Evolutionary conservation across 139 green algal genomes (phyloP), one percentile per base, ranked within the genome.

Genomic region (Astrephomene gubernaculifera): DNA sequence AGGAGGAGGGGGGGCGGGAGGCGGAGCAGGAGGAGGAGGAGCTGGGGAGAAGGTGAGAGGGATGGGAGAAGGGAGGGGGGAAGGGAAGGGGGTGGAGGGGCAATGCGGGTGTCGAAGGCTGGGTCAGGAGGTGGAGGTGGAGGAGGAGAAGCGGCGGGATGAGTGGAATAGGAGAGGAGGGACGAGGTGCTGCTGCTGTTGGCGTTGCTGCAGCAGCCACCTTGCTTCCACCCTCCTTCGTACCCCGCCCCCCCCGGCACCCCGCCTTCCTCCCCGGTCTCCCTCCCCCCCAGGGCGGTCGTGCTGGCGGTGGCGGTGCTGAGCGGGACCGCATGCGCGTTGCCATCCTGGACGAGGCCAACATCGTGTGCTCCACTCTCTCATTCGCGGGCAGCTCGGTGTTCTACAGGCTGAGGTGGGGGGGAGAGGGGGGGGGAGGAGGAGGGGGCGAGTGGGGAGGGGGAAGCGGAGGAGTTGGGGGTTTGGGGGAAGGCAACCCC

Each of bases 341-440:
- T 65, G 78, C 85, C 38, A 91, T 98, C 35, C 87, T 98, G 60
- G 91, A 96, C 57, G 95, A 98, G 73, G 93, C 94, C 39, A 87
- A 91, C 89, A 94, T 98, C 45, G 94, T 98, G 61, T 95, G 89
- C 91, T 92, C 82, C 87, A 98, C 95, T 10, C 94, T 98, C 9
- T 94, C 90, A 41, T 97, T 98, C 86, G 89, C 91, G 9, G 75
- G 75, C 21, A 83, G 75, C 75, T 61, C 57, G 9, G 75, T 83
- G 57, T 83, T 83, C 54, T 83, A 33, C 75, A n/a, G 75, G 29
- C 75, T 83, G 17, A 81, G 49, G 73, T 81, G 33, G 4, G 68
- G 17, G 10, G 36, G 35, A 10, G 12, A 8, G 21, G 36, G 65
- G 12, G 36, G 36, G 36, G 4, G 35, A 52, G 35, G 68, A 27